Evolutionary conservation across 1,139 yeast species (phyloP), one percentile per base, ranked within the genome.

Genomic region (Ogataea hybrid): DNA sequence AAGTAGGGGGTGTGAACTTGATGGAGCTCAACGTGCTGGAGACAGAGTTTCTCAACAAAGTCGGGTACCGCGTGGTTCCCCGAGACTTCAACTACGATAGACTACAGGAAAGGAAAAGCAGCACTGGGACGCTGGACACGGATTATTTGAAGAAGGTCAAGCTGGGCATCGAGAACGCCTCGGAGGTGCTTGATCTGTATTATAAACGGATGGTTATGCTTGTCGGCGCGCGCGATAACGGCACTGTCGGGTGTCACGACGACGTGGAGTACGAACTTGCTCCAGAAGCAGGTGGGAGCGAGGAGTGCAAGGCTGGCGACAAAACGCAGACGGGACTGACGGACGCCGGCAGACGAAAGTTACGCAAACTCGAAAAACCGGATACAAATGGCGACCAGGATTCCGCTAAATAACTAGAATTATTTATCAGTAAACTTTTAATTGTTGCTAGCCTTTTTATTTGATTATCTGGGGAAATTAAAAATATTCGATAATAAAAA

Each of bases 1-100:
- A 86, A 60, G 97, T 92, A 15, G 98, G 98, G 1, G 98, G 98
- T 50, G 84, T 92, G 6, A 88, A 92, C 29, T 70, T 84, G 32
- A 75, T 83, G 46, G 98, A 92, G 62, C 70, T 92, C 51, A 92
- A 92, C 62, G 74, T 92, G 46, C 69, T 92, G 36, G 98, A 92
- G 60, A 80, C 85, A 43, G 97, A 92, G 63, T 89, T 92, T 57
- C 71, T 92, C 41, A 77, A 78, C 37, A 70, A 92, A 50, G 92
- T 92, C 10, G 81, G 82, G 49, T 92, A 94, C 79, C 71, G 84
- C 45, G 79, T 83, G 10, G 72, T 83, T 6, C 89, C 89, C 0
- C 70, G 75, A 52, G 75, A 72, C 52, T 61, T 60, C 41, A 58
- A 53, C 35, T 44, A 50, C 39, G 61, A 58, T 44, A 22, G 44